These are phyloP conservation scores for Ustilago loliicola DNA, from an alignment of 1,284 basidiomycete species.

Conservation along the genomic window DNA sequence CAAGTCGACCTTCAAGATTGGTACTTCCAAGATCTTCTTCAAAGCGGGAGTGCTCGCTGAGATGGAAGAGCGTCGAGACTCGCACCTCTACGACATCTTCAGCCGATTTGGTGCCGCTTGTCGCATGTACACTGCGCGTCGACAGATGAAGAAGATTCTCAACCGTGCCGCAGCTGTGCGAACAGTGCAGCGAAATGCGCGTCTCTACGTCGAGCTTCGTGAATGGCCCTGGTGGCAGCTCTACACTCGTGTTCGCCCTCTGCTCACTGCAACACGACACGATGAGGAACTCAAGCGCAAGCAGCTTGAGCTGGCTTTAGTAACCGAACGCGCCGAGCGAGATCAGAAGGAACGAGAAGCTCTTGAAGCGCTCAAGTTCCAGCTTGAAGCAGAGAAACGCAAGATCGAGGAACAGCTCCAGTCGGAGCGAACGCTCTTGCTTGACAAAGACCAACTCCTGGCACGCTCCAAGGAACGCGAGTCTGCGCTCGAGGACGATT, in stretches of 20 bases:
- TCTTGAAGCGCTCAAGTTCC: conserved; percentile 59
- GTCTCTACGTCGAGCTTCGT: conserved; percentile 82
- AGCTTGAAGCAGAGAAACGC: conserved; percentile 62
- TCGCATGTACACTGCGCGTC: conserved; percentile 85
- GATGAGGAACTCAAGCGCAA: conserved; percentile 93
- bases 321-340: conserved; percentile 66
- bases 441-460: conserved; percentile 89
- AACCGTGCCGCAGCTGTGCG: conserved; percentile 91
- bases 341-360: conserved; percentile 65
- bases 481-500: conserved; percentile 85
- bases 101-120: conserved; percentile 87
- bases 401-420: conserved; percentile 82
- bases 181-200: conserved; percentile 93
- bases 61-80: conserved; percentile 91
- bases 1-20: conserved; percentile 86
- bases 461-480: conserved; percentile 88
- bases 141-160: conserved; percentile 94
- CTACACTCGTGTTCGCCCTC: conserved; percentile 90
- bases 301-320: conserved; percentile 83
- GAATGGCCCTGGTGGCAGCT: conserved; percentile 99
- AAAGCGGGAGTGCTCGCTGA: conserved; percentile 99
- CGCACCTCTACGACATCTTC: conserved; percentile 88
- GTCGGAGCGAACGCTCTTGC: conserved; percentile 81
- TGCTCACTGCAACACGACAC: conserved; percentile 90
- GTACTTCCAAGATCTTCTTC: conserved; percentile 98